A percentile compares a stretch with the other conserved stretches of the same genome.
Evolutionary conservation across 805 yeast species (phyloP).

Genomic region (Wickerhamomyces chaumierensis): DNA sequence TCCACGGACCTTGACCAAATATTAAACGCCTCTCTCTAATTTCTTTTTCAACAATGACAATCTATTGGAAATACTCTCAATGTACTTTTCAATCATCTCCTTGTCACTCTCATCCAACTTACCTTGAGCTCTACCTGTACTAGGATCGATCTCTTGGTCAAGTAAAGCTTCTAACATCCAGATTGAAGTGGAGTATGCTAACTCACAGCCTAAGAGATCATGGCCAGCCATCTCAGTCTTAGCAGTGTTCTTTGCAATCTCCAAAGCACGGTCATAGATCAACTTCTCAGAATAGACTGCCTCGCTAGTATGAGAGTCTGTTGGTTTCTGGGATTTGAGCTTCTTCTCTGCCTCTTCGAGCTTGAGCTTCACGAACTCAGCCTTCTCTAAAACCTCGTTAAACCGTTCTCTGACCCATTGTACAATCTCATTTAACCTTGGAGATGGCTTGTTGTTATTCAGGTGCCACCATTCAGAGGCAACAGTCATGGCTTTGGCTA

Average conservation of each 20-base stretch:
- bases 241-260: slow-evolving; percentile 86
- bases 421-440: slow-evolving; percentile 40
- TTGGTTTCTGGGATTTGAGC: slow-evolving; percentile 9
- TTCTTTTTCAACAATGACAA: slow-evolving; percentile 60
- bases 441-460: slow-evolving; percentile 27
- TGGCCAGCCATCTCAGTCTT: slow-evolving; percentile 66
- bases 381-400: slow-evolving; percentile 82
- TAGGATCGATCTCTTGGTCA: slow-evolving; percentile 30
- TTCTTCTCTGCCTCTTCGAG: slow-evolving; percentile 37
- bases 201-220: slow-evolving; percentile 67
- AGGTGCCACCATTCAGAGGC: slow-evolving; percentile 88
- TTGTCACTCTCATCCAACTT: slow-evolving; percentile 63
- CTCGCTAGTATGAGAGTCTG: slow-evolving; percentile 4
- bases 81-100: slow-evolving; percentile 68
- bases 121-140: slow-evolving; percentile 4
- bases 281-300: slow-evolving; percentile 66
- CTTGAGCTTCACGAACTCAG: slow-evolving; percentile 61
- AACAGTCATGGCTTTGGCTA: slow-evolving; percentile 76
- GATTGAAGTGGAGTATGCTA: slow-evolving; percentile 80
- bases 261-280: slow-evolving; percentile 87
- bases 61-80: slow-evolving; percentile 73
- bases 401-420: slow-evolving; percentile 89
- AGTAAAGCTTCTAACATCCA: slow-evolving; percentile 92
- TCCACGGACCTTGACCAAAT: too few relatives aligned
- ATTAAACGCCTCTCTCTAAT: slow-evolving; percentile 20